Base-by-base conservation (phyloP, 2,329 filamentous ascomycete genomes). In the Chaetomiaceae sp. region DNA sequence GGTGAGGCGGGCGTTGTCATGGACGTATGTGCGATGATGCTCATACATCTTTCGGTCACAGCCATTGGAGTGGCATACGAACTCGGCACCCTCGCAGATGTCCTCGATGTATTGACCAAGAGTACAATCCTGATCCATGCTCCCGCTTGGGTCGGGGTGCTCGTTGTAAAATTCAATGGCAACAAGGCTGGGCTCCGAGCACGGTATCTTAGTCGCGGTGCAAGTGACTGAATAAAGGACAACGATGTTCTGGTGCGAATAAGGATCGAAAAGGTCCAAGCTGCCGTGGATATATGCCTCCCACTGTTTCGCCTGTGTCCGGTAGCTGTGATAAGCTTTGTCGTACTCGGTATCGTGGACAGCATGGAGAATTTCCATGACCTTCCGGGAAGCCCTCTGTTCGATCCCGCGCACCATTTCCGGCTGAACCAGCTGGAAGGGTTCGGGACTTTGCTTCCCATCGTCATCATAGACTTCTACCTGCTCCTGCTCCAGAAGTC, bases 261-360 rank as follows among this genome's bases (percentile, higher is more conserved):
- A 94, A 0, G 95, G 94, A 65, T 99, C 90, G 62, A 96, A 99
- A 1, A 97, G 78, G 64, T 95, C 87, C 29, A 87, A 75, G 61
- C 94, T 95, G 13, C 89, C 90, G 46, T 92, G 85, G 20, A 96
- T 86, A 64, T 96, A 96, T 25, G 89, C 89, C 66, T 99, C 94
- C 94, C 94, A 99, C 62, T 96, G 91, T 27, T 89, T 83, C 52
- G 90, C 96, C 66, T 97, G 92, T 0, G 90, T 96, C 67, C 90
- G 83, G 66, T 97, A 99, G 62, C 91, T 90, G 70, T 96, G 89
- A 30, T 95, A 73, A 1, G 92, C 91, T 69, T 94, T 95, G 67
- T 99, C 91, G 63, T 97, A 96, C 68, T 99, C 94, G 2, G 91
- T 91, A 66, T 96, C 90, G 68, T 97, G 91, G 11, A 96, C 91